These are phyloP conservation scores for Plasmodium relictum DNA, from an alignment of 169 alveolate species.

Conservation along the genomic window DNA sequence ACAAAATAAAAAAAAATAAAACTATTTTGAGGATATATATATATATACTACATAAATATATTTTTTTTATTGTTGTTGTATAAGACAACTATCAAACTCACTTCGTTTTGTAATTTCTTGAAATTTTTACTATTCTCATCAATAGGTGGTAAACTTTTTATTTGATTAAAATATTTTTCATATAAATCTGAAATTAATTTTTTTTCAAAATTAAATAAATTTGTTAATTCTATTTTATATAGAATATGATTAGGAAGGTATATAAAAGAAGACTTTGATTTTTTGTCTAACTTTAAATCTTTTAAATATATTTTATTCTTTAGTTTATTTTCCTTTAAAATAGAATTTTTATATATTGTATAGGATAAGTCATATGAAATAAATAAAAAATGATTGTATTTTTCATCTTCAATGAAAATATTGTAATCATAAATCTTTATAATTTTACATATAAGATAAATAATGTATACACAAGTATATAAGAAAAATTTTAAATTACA, in stretches of 20 bases:
- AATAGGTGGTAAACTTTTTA: background rate
- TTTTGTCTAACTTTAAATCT: constrained; percentile 23
- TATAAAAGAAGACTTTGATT: constrained; percentile 36
- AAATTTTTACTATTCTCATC: background rate
- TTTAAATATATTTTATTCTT: background rate
- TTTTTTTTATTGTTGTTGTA: too few relatives aligned
- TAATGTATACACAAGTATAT: constrained; percentile 52
- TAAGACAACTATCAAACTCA: background rate
- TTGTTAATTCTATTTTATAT: constrained; percentile 21
- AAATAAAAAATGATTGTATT: constrained; percentile 14
- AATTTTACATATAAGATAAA: constrained; percentile 11
- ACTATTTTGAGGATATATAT: background rate
- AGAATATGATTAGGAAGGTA: constrained; percentile 17
- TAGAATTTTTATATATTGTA: constrained; percentile 30
- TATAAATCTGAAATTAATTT: constrained; percentile 11
- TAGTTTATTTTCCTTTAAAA: background rate
- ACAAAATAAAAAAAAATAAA: too few relatives aligned
- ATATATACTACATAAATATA: too few relatives aligned
- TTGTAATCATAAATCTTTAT: background rate
- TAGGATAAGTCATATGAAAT: constrained; percentile 46
- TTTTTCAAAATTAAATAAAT: constrained; percentile 53
- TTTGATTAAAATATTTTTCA: background rate
- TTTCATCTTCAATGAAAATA: background rate
- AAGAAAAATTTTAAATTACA: constrained; percentile 47
- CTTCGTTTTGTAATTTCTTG: constrained; percentile 35